Base-by-base conservation (phyloP, 768 basidiomycete genomes). In the Pleurotus eryngii region DNA sequence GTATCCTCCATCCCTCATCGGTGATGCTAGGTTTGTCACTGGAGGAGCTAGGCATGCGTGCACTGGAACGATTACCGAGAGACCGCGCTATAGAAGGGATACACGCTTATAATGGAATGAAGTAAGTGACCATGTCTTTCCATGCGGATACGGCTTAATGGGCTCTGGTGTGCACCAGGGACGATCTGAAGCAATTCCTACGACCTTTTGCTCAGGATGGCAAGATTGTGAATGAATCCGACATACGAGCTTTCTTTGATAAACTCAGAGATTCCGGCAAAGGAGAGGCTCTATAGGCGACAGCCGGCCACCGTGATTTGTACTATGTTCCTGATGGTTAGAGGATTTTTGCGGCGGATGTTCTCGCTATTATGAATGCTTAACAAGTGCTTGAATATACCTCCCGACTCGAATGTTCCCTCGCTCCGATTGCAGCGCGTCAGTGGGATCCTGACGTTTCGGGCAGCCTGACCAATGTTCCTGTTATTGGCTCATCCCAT, bases 11-110 rank as follows among this genome's bases (percentile, higher is more conserved):
- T 57, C 42, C 43, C 58, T 24, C 42, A 35, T 57, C 61, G 55
- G 38, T 55, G 17, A 42, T 57, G 11, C 15, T 60, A 90, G 91
- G 83, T 22, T 73, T 92, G 49, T 89, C 91, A 15, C 72, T 94
- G 35, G 92, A 93, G 67, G 90, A 92, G 66, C 79, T 94, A 4
- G 92, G 92, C 9, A 78, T 91, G 76, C 86, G 91, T 49, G 92
- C 91, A 1, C 72, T 94, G 7, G 75, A 80, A 55, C 79, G 81
- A 50, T 66, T 93, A 26, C 92, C 92, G 37, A 85, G 92, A 57
- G 92, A 92, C 49, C 83, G 79, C 55, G 90, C 90, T 4, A 82
- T 94, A 56, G 88, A 94, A 63, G 89, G 92, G 1, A 92, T 93
- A 20, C 82, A 84, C 57, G 92, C 90, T 4, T 93, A 90, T 72